Evolutionary conservation across 2,329 filamentous ascomycete genomes (phyloP), one percentile per base, ranked within the genome.

Genomic region (Ophiostoma novo-ulmi): DNA sequence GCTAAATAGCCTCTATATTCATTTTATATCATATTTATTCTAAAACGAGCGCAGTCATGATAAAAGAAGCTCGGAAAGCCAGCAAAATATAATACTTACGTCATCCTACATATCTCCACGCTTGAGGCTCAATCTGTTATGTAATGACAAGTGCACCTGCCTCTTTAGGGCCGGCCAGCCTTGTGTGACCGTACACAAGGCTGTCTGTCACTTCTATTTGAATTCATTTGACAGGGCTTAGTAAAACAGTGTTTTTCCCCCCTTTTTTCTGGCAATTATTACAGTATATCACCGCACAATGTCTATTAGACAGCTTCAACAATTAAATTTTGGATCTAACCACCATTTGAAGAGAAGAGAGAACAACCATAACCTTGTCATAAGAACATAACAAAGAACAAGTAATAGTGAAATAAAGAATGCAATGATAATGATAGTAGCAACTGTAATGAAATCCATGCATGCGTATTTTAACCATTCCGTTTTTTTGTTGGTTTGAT

Each of bases 401-500:
- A 44, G 41, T 48, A n/a, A 52, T 17, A n/a, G 20, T 52, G 48
- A 17, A 58, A 22, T 44, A 44, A 44, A 52, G 2, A 63, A 39
- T 31, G 17, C 10, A 20, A 22, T 61, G 41, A 31, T 7, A 22
- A 36, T 36, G 17, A 58, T 7, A 39, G 38, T 3, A 20, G 17
- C 8, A n/a, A 36, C 31, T 7, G 8, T 36, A 64, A 64, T 36
- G 22, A 26, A 58, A 58, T 58, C 52, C 52, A 58, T 58, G 52
- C 52, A 26, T 58, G 52, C 22, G 52, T 58, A 14, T 10, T 58
- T 55, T 58, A 17, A 26, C 52, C 52, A 26, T 58, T 2, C 52
- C 52, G 31, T 58, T 58, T 13, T 26, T 58, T 58, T 58, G 52
- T 58, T 58, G 52, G 52, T 58, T 58, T 58, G 17, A 58, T 58